phyloP scores from a whole-genome alignment of 108 stramenopile species.

The Nitzschia sp. region DNA sequence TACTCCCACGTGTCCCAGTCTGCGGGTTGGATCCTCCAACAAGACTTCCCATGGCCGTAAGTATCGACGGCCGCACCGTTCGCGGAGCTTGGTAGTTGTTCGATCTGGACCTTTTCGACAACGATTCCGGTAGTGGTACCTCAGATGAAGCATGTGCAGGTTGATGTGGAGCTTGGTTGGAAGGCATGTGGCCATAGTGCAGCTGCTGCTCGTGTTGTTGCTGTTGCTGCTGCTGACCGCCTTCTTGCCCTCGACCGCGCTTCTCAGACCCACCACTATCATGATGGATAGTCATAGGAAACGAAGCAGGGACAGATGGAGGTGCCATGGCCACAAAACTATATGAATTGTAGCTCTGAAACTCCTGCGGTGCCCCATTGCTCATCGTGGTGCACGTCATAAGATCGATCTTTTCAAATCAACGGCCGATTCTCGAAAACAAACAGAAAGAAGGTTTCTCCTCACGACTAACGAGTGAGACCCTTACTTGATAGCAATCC shows the following conservation, averaged over 20 bases:
- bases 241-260: slow-evolving; percentile 7
- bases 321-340: not conserved
- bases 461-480: no score
- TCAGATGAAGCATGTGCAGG: not conserved
- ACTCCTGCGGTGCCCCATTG: slow-evolving; percentile 1
- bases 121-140: not conserved
- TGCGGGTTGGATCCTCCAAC: not conserved
- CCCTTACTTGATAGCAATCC: no score
- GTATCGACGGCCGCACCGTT: slow-evolving; percentile 26
- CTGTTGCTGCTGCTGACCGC: not conserved
- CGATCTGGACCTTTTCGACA: slow-evolving; percentile 24
- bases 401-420: no score
- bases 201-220: slow-evolving; percentile 21
- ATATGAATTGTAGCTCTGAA: not conserved
- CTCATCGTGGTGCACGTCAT: not conserved
- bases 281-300: not conserved
- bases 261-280: not conserved
- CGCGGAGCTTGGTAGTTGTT: slow-evolving; percentile 27
- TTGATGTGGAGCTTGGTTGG: not conserved
- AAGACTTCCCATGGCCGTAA: slow-evolving; percentile 34
- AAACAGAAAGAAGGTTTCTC: no score
- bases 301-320: not conserved
- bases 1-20: not conserved
- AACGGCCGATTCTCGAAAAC: no score
- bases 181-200: not conserved